Evolutionary conservation across 768 basidiomycete genomes (phyloP), one percentile per base, ranked within the genome.

Genomic region (Podaxis sp.): DNA sequence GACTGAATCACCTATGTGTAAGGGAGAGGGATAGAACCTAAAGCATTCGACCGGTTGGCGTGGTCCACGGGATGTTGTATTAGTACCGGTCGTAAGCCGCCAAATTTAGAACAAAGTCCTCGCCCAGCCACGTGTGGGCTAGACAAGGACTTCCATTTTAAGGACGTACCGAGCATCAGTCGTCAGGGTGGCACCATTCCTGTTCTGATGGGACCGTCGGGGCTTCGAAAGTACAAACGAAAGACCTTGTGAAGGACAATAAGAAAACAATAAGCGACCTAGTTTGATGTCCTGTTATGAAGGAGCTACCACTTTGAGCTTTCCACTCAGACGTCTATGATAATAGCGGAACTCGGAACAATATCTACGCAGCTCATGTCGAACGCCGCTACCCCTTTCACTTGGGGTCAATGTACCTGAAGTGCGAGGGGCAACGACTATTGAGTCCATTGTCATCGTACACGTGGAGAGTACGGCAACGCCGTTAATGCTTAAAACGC

Each of bases 31-130:
- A 29, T 41, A 40, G 59, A 22, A 53, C 59, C 40, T 25, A 51
- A 15, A 54, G 60, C 43, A 33, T 46, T 54, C 40, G 36, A 55
- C 33, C 58, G n/a, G 58, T 59, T 59, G 47, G 58, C 50, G 37
- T 47, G 60, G 60, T 12, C 33, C 29, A 9, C 22, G 24, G 11
- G 43, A 22, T 22, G 53, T n/a, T 49, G 54, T 62, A 55, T 55
- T 62, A 62, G 46, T 55, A 56, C 53, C 46, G 52, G 33, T 61
- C 43, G 53, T 36, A 56, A 46, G 41, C 24, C 38, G 29, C 61
- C 47, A 38, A 36, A 56, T 25, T 49, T 62, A 56, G 61, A 49
- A 62, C 61, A 62, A 62, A 36, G 54, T 27, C 53, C 55, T 61
- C 19, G 33, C 47, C 41, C 25, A 37, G 54, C 61, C 61, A 62